Evolutionary conservation across 148 eudicot species (phyloP).

Genomic region (Mesembryanthemum crystallinum): DNA sequence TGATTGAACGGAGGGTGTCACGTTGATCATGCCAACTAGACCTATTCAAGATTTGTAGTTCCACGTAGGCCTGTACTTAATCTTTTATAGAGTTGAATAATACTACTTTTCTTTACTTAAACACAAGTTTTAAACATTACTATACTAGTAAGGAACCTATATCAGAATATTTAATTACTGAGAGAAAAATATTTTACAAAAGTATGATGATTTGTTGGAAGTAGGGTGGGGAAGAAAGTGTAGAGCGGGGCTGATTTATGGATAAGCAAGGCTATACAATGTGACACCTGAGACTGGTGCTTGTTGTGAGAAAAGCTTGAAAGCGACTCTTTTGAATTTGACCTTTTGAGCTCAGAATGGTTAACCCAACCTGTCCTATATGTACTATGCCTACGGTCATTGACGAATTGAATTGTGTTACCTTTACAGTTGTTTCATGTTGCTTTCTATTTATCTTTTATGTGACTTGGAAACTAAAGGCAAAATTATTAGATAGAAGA

Average conservation of each 20-base stretch:
- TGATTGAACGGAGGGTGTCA: neutral
- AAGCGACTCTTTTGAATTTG: constrained; percentile 17
- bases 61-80: neutral
- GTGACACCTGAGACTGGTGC: constrained; percentile 16
- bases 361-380: neutral
- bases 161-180: neutral
- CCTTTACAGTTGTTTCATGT: constrained; percentile 3
- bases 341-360: constrained; percentile 29
- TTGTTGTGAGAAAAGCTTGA: constrained; percentile 5
- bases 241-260: neutral
- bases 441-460: constrained; percentile 3
- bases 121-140: neutral
- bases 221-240: neutral
- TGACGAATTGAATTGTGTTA: neutral
- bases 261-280: neutral
- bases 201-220: constrained; percentile 6
- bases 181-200: neutral
- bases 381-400: neutral
- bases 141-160: neutral
- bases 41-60: neutral
- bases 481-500: neutral
- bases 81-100: neutral
- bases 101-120: neutral
- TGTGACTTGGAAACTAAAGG: neutral
- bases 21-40: constrained; percentile 11